A percentile compares a stretch with the other conserved stretches of the same genome.
phyloP scores from a whole-genome alignment of 441 rosid genomes.

The Pelargonium cotyledonis region DNA sequence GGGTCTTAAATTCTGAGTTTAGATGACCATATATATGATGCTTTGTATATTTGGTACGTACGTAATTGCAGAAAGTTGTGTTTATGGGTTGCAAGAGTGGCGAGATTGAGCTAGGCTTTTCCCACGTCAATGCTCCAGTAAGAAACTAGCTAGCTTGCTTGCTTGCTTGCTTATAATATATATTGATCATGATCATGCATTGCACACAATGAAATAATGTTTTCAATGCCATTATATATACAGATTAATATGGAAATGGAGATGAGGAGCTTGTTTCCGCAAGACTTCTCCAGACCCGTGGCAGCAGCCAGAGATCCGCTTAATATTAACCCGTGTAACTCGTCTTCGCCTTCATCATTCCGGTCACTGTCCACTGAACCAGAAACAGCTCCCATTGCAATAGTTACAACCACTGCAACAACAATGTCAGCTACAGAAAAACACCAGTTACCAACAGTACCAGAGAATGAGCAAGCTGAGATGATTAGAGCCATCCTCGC shows the following conservation, averaged over 20 bases:
- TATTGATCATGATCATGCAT: too few species aligned
- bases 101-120: conserved; percentile 76
- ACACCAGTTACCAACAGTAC: conserved; percentile 11
- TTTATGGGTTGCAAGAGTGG: conserved; percentile 81
- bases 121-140: conserved; percentile 40
- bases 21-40: too few species aligned
- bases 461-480: conserved; percentile 43
- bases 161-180: not conserved
- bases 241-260: conserved; percentile 54
- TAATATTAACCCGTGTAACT: not conserved
- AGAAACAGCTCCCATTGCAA: too few species aligned
- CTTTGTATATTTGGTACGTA: not conserved
- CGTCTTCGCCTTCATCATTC: conserved; percentile 54
- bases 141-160: conserved; percentile 1
- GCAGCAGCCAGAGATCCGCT: conserved; percentile 11
- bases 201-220: too few species aligned
- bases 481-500: conserved; percentile 62
- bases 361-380: conserved; percentile 48
- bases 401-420: too few species aligned
- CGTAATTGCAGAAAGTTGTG: conserved; percentile 43
- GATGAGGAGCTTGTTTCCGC: conserved; percentile 46
- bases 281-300: conserved; percentile 35
- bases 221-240: too few species aligned
- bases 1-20: too few species aligned
- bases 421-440: too few species aligned